A percentile compares a stretch with the other conserved stretches of the same genome.
phyloP scores from a whole-genome alignment of 768 basidiomycete genomes.

The Lactarius evosmus region DNA sequence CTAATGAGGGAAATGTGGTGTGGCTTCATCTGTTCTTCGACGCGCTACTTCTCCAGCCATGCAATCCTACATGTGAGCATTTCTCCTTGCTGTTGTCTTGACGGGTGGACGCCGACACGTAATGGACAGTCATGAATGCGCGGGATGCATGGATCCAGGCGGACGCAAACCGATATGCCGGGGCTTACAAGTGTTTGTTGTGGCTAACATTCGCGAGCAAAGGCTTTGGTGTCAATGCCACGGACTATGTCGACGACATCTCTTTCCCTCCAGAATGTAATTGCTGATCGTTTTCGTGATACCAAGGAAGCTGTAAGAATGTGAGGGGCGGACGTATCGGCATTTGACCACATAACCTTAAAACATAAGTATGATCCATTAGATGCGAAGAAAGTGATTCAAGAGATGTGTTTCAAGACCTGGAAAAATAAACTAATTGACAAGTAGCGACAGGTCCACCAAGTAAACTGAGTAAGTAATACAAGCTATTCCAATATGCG shows the following conservation, averaged over 20 bases:
- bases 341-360: no score
- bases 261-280: constrained; percentile 35
- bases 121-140: constrained; percentile 39
- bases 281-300: constrained; percentile 10
- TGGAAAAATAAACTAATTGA: no score
- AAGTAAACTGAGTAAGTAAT: no score
- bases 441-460: no score
- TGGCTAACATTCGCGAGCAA: constrained; percentile 48
- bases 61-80: constrained; percentile 48
- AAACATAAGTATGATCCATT: no score
- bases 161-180: constrained; percentile 45
- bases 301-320: no score
- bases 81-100: background rate
- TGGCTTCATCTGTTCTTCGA: constrained; percentile 52
- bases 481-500: no score
- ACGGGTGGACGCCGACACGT: background rate
- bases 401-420: no score
- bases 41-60: constrained; percentile 45
- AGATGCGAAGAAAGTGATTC: no score
- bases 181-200: constrained; percentile 44
- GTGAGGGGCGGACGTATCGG: no score
- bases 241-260: constrained; percentile 34
- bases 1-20: constrained; percentile 46
- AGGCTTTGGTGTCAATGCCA: constrained; percentile 44
- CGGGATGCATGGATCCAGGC: constrained; percentile 54